phyloP scores from a whole-genome alignment of 495 filamentous ascomycete genomes.

The Penicillium bovifimosum region DNA sequence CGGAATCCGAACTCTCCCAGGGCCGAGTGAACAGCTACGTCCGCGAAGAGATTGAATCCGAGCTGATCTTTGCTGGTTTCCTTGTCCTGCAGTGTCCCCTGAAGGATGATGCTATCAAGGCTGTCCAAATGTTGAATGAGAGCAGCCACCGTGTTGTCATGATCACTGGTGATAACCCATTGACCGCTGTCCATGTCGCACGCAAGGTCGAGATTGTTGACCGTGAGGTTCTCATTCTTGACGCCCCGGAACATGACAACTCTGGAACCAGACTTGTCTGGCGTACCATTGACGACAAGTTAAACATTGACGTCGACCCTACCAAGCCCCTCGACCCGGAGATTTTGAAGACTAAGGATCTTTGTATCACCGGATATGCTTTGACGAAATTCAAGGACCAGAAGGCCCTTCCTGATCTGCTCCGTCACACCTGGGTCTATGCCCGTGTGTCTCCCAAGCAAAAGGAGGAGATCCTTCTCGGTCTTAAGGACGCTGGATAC shows the following conservation, averaged over 20 bases:
- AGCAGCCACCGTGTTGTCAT: conserved; percentile 98
- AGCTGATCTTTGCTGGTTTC: conserved; percentile 87
- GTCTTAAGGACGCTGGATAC: conserved; percentile 93
- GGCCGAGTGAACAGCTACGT: conserved; percentile 85
- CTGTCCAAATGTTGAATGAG: conserved; percentile 96
- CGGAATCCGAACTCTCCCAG: conserved; percentile 73
- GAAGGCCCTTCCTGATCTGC: conserved; percentile 61
- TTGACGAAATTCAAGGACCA: conserved; percentile 83
- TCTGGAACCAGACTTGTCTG: conserved; percentile 81
- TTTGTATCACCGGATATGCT: conserved; percentile 95
- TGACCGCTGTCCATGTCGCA: conserved; percentile 94
- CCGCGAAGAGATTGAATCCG: conserved; percentile 84
- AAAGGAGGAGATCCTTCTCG: conserved; percentile 96
- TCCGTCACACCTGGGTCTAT: conserved; percentile 94
- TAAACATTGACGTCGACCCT: conserved; percentile 82
- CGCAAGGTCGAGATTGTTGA: conserved; percentile 97
- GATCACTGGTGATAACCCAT: conserved; percentile 98
- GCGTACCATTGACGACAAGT: conserved; percentile 90
- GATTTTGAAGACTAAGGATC: conserved; percentile 81
- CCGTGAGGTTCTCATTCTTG: conserved; percentile 87
- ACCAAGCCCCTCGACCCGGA: conserved; percentile 71
- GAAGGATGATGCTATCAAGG: conserved; percentile 91
- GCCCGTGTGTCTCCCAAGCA: conserved; percentile 97
- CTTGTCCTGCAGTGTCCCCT: conserved; percentile 91
- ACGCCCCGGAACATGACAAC: conserved; percentile 86